Percentiles rank a stretch among this genome's conserved stretches.
Conservation (phyloP, 2,329 filamentous ascomycete genomes). For the Phialophora verrucosa region DNA sequence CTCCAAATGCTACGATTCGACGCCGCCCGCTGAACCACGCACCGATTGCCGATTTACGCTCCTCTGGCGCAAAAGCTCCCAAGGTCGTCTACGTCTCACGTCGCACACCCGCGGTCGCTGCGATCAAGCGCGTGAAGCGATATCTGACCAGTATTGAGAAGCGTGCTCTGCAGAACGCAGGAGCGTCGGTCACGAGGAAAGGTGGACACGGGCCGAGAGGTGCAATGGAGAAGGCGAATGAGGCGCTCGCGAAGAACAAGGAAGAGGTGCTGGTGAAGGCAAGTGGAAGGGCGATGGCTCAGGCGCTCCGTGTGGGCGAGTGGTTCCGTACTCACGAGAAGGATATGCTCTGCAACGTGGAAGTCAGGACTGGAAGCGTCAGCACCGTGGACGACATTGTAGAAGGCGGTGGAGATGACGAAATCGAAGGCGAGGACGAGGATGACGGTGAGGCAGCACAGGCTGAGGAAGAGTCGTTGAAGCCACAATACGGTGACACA, state of each 20-base stretch:
- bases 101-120: constrained; percentile 62
- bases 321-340: constrained; percentile 60
- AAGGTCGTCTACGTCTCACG: constrained; percentile 64
- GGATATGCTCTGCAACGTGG: constrained; percentile 56
- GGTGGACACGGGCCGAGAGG: neutral
- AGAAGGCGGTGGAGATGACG: constrained; percentile 44
- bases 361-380: constrained; percentile 61
- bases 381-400: constrained; percentile 66
- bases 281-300: constrained; percentile 64
- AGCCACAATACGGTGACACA: constrained; percentile 35
- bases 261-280: constrained; percentile 65
- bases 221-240: constrained; percentile 44
- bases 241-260: constrained; percentile 42
- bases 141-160: constrained; percentile 60
- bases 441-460: constrained; percentile 29
- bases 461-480: constrained; percentile 24
- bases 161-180: constrained; percentile 47
- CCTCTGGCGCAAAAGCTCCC: constrained; percentile 51
- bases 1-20: constrained; percentile 53
- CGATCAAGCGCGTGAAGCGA: constrained; percentile 64
- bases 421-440: constrained; percentile 38
- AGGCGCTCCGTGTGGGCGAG: constrained; percentile 60
- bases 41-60: constrained; percentile 59
- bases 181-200: constrained; percentile 38
- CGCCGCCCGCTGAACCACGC: constrained; percentile 66